These are phyloP conservation scores for Ceratobasidium sp. DNA, from an alignment of 1,284 basidiomycete species.

Conservation along the genomic window DNA sequence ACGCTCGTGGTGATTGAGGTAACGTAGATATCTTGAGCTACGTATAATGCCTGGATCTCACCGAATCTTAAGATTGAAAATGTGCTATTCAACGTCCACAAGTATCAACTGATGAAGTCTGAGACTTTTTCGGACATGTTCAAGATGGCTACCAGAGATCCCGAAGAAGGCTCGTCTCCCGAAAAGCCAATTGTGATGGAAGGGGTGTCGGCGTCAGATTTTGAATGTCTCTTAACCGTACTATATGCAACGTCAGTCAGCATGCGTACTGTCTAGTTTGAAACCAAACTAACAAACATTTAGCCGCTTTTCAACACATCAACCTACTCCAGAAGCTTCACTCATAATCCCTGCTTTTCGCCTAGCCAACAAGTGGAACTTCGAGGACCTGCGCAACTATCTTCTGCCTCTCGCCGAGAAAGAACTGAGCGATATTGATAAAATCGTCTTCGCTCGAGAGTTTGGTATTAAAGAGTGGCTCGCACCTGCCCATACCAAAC, in stretches of 20 bases:
- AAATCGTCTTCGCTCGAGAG: constrained; percentile 41
- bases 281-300: not conserved
- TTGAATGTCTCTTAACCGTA: constrained; percentile 21
- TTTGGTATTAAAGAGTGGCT: constrained; percentile 45
- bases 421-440: constrained; percentile 35
- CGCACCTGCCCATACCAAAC: constrained; percentile 14
- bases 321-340: constrained; percentile 22
- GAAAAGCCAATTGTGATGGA: constrained; percentile 26
- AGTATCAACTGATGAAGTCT: constrained; percentile 35
- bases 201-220: constrained; percentile 22
- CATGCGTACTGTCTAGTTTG: not conserved
- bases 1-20: too few species aligned
- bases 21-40: too few species aligned
- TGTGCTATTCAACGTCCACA: constrained; percentile 28
- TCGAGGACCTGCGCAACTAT: constrained; percentile 32
- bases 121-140: constrained; percentile 41
- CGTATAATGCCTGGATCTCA: too few species aligned
- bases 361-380: constrained; percentile 48
- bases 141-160: not conserved
- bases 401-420: constrained; percentile 31
- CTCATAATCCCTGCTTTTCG: constrained; percentile 45
- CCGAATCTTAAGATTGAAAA: not conserved
- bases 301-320: constrained; percentile 19
- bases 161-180: constrained; percentile 20
- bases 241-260: constrained; percentile 23